Conservation (phyloP, 1,139 yeast genomes). For the Arxiozyma heterogenica region DNA sequence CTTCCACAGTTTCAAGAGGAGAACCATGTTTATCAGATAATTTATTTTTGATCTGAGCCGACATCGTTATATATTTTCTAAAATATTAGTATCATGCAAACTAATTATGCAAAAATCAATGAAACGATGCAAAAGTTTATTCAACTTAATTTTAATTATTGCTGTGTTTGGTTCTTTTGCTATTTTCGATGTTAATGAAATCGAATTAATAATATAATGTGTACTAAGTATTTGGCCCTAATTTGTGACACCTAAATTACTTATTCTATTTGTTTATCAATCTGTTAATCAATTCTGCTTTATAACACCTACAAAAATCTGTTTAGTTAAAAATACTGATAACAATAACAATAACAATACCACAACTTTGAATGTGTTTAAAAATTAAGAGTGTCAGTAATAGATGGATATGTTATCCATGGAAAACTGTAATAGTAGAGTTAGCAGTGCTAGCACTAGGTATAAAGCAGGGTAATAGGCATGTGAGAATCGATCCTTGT, state of each 20-base stretch:
- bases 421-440: no score
- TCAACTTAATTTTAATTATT: no score
- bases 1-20: constrained; percentile 32
- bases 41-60: neutral
- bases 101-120: neutral
- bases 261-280: no score
- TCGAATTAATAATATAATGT: no score
- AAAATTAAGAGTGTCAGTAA: no score
- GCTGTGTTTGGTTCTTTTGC: no score
- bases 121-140: no score
- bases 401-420: neutral
- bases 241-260: neutral
- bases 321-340: no score
- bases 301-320: neutral
- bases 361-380: neutral
- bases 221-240: neutral
- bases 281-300: neutral
- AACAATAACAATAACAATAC: no score
- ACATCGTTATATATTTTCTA: neutral
- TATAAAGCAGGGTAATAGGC: neutral
- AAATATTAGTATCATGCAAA: no score
- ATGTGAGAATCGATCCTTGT: neutral
- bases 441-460: no score
- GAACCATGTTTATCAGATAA: neutral
- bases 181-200: no score